phyloP scores from a whole-genome alignment of 148 eudicot genomes.

The Camellia japonica region DNA sequence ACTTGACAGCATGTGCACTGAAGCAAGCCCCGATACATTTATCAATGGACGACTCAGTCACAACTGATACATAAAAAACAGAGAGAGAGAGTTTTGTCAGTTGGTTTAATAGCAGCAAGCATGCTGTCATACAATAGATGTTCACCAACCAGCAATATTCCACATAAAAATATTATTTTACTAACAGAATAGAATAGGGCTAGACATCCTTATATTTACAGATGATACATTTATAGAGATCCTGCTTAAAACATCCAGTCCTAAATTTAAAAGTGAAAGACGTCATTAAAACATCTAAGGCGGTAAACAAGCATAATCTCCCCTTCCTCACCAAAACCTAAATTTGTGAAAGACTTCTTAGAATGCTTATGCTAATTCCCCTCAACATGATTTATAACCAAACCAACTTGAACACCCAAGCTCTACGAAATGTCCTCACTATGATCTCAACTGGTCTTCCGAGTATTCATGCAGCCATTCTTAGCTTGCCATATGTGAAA shows the following conservation, averaged over 20 bases:
- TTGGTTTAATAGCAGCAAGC: neutral
- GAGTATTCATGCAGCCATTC: too few relatives aligned
- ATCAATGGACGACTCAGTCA: conserved; percentile 45
- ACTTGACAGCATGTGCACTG: conserved; percentile 58
- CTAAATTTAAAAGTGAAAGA: too few relatives aligned
- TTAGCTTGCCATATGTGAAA: too few relatives aligned
- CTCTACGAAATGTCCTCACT: too few relatives aligned
- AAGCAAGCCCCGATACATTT: conserved; percentile 61
- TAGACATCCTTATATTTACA: neutral
- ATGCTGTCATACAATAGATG: neutral
- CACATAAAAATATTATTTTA: neutral
- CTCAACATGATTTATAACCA: too few relatives aligned
- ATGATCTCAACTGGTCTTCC: too few relatives aligned
- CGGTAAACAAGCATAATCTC: too few relatives aligned
- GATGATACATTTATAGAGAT: neutral
- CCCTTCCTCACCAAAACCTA: too few relatives aligned
- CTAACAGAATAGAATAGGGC: neutral
- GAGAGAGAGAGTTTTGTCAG: neutral
- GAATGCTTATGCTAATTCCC: too few relatives aligned
- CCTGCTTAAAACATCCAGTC: neutral
- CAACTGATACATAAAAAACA: conserved; percentile 34
- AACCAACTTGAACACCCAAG: too few relatives aligned
- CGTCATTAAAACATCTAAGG: too few relatives aligned
- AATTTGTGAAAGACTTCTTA: too few relatives aligned
- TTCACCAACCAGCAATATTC: neutral